phyloP scores from a whole-genome alignment of 257 asterid genomes.

The Petunia axillaris region DNA sequence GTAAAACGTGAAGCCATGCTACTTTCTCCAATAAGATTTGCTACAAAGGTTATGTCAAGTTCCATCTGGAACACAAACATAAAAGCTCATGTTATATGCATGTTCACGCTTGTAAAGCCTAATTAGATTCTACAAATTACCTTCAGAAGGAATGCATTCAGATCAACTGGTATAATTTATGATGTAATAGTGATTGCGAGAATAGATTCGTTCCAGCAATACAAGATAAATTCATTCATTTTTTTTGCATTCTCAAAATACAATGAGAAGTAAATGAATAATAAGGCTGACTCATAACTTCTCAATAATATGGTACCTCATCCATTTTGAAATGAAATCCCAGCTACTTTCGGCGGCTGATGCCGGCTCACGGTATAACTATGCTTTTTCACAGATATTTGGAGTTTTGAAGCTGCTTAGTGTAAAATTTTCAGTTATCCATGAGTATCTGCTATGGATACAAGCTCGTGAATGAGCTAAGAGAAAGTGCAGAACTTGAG shows the following conservation, averaged over 20 bases:
- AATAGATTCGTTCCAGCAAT: constrained; percentile 61
- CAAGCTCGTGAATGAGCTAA: too few species aligned
- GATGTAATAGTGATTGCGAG: constrained; percentile 73
- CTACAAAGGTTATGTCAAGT: constrained; percentile 66
- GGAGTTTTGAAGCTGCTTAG: constrained; percentile 68
- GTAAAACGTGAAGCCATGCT: constrained; percentile 41
- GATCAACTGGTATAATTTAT: constrained; percentile 78
- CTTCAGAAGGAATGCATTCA: constrained; percentile 83
- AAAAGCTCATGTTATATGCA: neutral
- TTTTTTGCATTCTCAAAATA: neutral
- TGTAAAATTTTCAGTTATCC: too few species aligned
- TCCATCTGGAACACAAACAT: constrained; percentile 64
- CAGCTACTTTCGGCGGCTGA: constrained; percentile 94
- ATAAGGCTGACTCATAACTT: neutral
- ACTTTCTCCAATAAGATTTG: constrained; percentile 53
- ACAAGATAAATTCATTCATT: neutral
- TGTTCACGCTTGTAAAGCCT: neutral
- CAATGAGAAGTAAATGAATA: neutral
- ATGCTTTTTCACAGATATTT: constrained; percentile 45
- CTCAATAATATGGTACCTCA: constrained; percentile 55
- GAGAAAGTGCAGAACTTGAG: too few species aligned
- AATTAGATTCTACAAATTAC: constrained; percentile 32
- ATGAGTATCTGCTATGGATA: too few species aligned
- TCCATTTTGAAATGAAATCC: constrained; percentile 96
- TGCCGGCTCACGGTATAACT: constrained; percentile 74